phyloP scores from a whole-genome alignment of 2,329 filamentous ascomycete genomes.

The Cladosporium sp. region DNA sequence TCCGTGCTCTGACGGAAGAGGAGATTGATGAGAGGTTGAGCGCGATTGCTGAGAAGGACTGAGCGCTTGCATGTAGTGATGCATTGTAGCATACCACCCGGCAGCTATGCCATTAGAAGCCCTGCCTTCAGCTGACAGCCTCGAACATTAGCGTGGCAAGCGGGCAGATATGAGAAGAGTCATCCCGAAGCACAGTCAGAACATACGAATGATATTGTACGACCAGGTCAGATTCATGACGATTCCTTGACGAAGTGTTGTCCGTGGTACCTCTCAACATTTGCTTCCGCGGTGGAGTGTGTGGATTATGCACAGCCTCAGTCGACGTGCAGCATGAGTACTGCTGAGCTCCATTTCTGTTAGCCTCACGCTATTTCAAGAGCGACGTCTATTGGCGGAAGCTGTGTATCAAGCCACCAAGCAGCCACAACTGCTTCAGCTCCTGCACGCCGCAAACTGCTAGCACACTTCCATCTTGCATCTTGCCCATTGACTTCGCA shows the following conservation, averaged over 20 bases:
- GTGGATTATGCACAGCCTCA: constrained; percentile 5
- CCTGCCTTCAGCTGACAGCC: background rate
- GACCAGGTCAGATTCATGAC: constrained; percentile 1
- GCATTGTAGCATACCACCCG: background rate
- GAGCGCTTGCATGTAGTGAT: constrained; percentile 32
- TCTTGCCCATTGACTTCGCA: background rate
- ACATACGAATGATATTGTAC: constrained; percentile 12
- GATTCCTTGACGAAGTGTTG: too few relatives aligned
- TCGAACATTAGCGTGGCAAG: background rate
- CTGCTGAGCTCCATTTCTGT: background rate
- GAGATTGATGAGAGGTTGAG: constrained; percentile 98
- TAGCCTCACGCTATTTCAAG: constrained; percentile 7
- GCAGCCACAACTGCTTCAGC: constrained; percentile 1
- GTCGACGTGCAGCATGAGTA: background rate
- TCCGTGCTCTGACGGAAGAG: constrained; percentile 88
- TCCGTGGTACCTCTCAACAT: too few relatives aligned
- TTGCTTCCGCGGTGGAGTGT: background rate
- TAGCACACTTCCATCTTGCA: background rate
- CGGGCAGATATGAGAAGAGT: constrained; percentile 4
- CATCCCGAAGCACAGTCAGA: constrained; percentile 11
- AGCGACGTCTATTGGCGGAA: background rate
- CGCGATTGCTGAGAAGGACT: constrained; percentile 98
- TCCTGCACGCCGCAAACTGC: background rate
- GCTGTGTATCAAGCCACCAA: background rate
- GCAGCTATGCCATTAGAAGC: background rate